Conservation (phyloP, 371 early-diverging fungal species). For the Mortierella sp. region DNA sequence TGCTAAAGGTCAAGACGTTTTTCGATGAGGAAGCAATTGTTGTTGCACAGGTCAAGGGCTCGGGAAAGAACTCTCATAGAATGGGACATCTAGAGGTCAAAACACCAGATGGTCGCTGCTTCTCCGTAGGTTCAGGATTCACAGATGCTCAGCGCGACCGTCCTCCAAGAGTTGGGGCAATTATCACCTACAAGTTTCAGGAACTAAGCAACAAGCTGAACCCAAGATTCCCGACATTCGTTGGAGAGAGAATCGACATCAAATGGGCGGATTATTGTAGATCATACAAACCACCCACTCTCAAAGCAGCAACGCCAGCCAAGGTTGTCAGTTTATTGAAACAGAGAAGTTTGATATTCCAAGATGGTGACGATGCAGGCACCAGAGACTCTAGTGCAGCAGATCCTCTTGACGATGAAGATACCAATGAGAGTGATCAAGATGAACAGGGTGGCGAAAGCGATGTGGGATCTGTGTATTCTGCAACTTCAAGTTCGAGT, state of each 20-base stretch:
- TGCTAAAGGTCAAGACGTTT: constrained; percentile 72
- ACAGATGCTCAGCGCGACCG: constrained; percentile 61
- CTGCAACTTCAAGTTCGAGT: constrained; percentile 1
- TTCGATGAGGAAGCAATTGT: constrained; percentile 72
- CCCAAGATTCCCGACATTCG: constrained; percentile 66
- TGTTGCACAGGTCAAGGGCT: constrained; percentile 59
- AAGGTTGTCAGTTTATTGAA: constrained; percentile 42
- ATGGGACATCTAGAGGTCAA: constrained; percentile 64
- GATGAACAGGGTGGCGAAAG: not conserved
- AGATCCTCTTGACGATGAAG: constrained; percentile 7
- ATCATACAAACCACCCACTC: constrained; percentile 39
- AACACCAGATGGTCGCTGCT: constrained; percentile 65
- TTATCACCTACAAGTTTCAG: constrained; percentile 71
- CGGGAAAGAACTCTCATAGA: constrained; percentile 59
- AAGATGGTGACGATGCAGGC: constrained; percentile 5
- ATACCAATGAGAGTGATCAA: not conserved
- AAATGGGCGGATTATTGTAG: constrained; percentile 52
- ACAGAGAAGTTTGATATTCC: constrained; percentile 47
- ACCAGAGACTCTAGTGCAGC: not conserved
- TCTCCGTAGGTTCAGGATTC: constrained; percentile 70
- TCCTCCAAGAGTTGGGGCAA: constrained; percentile 65
- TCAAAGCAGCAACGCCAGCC: constrained; percentile 39
- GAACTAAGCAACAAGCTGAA: constrained; percentile 62
- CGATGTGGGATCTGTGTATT: not conserved
- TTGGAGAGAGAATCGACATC: constrained; percentile 58